Base-by-base conservation (phyloP, 768 basidiomycete species). In the Trametes maxima region DNA sequence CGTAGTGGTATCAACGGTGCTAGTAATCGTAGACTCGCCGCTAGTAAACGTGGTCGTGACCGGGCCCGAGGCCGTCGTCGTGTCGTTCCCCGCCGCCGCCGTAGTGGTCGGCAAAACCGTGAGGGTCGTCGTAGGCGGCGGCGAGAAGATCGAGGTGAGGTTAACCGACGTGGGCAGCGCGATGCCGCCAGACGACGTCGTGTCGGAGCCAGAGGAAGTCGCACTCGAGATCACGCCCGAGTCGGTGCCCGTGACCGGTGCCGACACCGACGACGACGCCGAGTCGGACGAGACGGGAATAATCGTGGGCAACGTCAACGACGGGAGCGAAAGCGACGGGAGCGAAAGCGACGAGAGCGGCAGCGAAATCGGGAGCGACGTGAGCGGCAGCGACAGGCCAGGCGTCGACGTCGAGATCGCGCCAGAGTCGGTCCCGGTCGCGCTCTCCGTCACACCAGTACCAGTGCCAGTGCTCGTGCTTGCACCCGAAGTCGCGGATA, bases 241-340 rank as follows among this genome's bases (percentile, higher is more conserved):
- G 21, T 22, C 46, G 46, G 21, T 47, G 19, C 19, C 19, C 24
- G 22, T 7, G 25, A 25, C 24, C 43, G 57, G 51, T 8, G 28
- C 19, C 24, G 22, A 16, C 43, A 25, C 24, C 43, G 57, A 59
- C 28, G 28, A 3, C 28, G 28, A 33, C 28, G 28, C 8, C 5
- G 39, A 11, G 3, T 19, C 19, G 7, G 11, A 12, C 12, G 54
- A 74, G 73, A 51, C 74, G 72, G 73, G 24, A 49, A 62, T 33
- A 8, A 33, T 33, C 28, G 28, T 33, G 28, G 28, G 48, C 43
- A 55, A 16, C 43, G 54, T 42, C 13, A 42, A n/a, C 40, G 40
- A 42, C 3, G 40, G 40, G 40, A 42, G 40, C 40, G 40, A 42
- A 42, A 42, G 3, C 40, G 40, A 42, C 28, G 28, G 12, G n/a